These are phyloP conservation scores for Vitis hybrid DNA, from an alignment of 177 flowering plant genomes.

Conservation along the genomic window DNA sequence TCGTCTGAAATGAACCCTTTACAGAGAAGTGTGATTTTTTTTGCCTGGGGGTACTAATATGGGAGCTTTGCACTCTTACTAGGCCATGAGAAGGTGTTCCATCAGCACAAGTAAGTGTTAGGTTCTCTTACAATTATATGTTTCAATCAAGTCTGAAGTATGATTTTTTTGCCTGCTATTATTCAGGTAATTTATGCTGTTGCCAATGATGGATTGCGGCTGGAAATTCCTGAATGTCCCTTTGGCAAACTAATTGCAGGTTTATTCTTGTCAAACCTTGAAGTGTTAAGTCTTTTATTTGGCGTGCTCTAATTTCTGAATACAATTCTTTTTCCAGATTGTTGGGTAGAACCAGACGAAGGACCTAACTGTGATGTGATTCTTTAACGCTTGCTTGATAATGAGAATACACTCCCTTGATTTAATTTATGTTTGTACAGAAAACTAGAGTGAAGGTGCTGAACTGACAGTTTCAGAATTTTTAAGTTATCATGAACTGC, in stretches of 20 bases:
- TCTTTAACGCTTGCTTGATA: conserved; percentile 14
- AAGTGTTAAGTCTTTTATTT: not conserved
- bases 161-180: not conserved
- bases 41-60: conserved; percentile 70
- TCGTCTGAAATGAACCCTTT: conserved; percentile 70
- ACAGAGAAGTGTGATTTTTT: conserved; percentile 72
- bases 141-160: not conserved
- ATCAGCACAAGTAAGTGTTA: conserved; percentile 26
- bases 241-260: conserved; percentile 30
- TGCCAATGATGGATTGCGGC: conserved; percentile 25
- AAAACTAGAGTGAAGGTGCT: not conserved
- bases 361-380: conserved; percentile 21
- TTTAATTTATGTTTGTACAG: not conserved
- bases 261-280: not conserved
- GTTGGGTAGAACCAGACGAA: conserved; percentile 22
- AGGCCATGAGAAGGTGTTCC: conserved; percentile 79
- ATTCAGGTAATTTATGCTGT: conserved; percentile 31
- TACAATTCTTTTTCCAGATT: conserved; percentile 14
- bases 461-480: not conserved
- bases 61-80: conserved; percentile 73
- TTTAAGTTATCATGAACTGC: not conserved
- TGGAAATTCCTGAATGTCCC: conserved; percentile 35
- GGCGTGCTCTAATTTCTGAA: not conserved
- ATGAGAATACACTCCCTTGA: conserved; percentile 8
- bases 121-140: not conserved